Evolutionary conservation across 2,329 filamentous ascomycete species (phyloP), one percentile per base, ranked within the genome.

Genomic region (Xylaria sp.): DNA sequence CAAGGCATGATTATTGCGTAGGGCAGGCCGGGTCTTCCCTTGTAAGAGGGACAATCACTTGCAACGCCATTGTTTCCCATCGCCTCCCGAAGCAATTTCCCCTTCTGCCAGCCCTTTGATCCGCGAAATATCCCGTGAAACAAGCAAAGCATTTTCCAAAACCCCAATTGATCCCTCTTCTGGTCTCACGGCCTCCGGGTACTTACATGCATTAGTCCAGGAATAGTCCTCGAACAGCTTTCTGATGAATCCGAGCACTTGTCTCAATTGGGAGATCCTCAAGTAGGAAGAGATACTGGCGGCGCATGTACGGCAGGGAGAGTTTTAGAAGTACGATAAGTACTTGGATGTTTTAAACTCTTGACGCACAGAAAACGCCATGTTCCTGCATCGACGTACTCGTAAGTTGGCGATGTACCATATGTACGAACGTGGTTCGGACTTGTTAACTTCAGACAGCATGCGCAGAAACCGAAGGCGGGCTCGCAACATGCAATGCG

Each of bases 151-250:
- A n/a, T 44, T 19, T 30, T 47, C 57, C 35, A 44, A 5, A 13
- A 6, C 42, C 11, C 42, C 13, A 18, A 8, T 8, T 19, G 16
- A 9, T 18, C n/a, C 16, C n/a, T 16, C n/a, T 16, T 48, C 44
- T 16, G 46, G 49, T 60, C 44, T 19, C 47, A 48, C 60, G 60
- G 60, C 37, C 11, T 42, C 37, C 37, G 37, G 37, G 37, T 42
- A 42, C 37, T 35, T 63, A 60, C 60, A 39, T 60, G 52, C 60
- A 54, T 60, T 55, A 48, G 46, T 6, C 8, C 19, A 18, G 11
- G n/a, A 13, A 16, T 46, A 48, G 11, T 42, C 16, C 46, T 48
- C 46, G 16, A 16, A 48, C 16, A 19, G 46, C 46, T n/a, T 16
- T 48, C 46, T 13, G 37, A 42, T 48, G 46, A 48, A 18, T 48